Conservation (phyloP, 208 protist species). For the Trypanosoma platydactyli region DNA sequence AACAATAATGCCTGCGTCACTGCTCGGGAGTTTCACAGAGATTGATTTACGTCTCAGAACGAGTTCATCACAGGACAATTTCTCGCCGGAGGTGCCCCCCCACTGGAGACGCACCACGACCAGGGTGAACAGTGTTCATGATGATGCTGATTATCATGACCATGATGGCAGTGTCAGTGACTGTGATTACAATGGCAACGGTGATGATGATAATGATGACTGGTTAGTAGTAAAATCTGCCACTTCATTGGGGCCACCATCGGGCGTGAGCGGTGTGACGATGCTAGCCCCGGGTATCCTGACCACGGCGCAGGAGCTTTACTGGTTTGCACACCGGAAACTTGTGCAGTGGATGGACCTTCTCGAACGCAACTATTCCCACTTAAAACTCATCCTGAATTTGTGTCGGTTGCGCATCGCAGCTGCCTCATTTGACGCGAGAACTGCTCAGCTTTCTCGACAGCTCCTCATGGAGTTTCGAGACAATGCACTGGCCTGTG, state of each 20-base stretch:
- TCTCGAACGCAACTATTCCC: slow-evolving; percentile 13
- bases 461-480: background rate
- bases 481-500: slow-evolving; percentile 7
- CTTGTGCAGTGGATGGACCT: slow-evolving; percentile 9
- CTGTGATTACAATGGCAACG: background rate
- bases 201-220: slow-evolving; percentile 2
- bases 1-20: background rate
- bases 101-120: background rate
- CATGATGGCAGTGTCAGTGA: background rate
- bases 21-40: background rate
- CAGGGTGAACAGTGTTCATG: background rate
- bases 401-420: slow-evolving; percentile 22
- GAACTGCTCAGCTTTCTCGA: background rate
- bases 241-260: background rate
- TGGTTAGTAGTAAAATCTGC: background rate
- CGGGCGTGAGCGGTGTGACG: background rate
- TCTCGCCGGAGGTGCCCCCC: too few relatives aligned
- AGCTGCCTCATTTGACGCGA: slow-evolving; percentile 21
- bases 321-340: slow-evolving; percentile 14
- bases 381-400: slow-evolving; percentile 6
- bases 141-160: background rate
- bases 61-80: too few relatives aligned
- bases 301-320: slow-evolving; percentile 12
- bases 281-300: background rate
- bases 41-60: background rate